These are phyloP conservation scores for Beauveria brongniartii DNA, from an alignment of 2,329 filamentous ascomycete genomes.

Conservation along the genomic window DNA sequence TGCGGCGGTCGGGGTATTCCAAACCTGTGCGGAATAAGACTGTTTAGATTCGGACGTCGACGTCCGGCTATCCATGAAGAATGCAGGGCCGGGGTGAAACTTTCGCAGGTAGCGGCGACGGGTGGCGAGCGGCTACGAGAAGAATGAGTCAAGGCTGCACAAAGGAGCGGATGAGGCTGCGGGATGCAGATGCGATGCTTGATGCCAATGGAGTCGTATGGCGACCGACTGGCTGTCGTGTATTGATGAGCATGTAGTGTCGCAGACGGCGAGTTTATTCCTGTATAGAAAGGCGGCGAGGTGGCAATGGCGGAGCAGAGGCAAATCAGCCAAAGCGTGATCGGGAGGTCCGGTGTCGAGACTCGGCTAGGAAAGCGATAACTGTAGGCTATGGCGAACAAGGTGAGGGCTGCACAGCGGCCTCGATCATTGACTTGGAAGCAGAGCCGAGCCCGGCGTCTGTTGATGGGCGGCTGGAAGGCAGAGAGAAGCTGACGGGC, in stretches of 20 bases:
- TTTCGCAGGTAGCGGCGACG: conserved; percentile 1
- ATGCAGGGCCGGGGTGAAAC: not conserved
- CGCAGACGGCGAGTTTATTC: not conserved
- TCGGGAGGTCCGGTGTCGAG: conserved; percentile 3
- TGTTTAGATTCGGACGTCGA: conserved; percentile 30
- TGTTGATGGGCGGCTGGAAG: not conserved
- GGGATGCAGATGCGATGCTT: conserved; percentile 2
- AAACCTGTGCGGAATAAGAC: conserved; percentile 23
- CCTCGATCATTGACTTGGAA: not conserved
- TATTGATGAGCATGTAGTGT: conserved; percentile 5
- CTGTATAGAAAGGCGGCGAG: not conserved
- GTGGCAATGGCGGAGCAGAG: not conserved
- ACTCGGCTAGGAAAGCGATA: not conserved
- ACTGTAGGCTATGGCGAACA: conserved; percentile 2
- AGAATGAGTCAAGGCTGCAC: not conserved
- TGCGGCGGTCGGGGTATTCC: conserved; percentile 1
- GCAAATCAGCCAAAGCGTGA: not conserved
- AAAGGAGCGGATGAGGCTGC: not conserved
- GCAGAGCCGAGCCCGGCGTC: not conserved
- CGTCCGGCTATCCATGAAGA: conserved; percentile 32
- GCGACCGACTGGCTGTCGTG: not conserved
- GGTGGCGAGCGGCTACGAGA: conserved; percentile 1
- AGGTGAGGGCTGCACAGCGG: conserved; percentile 6
- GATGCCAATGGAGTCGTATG: not conserved
- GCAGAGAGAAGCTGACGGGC: not conserved